A percentile compares a stretch with the other conserved stretches of the same genome.
phyloP scores from a whole-genome alignment of 1,284 basidiomycete genomes.

The Chiua sp. region DNA sequence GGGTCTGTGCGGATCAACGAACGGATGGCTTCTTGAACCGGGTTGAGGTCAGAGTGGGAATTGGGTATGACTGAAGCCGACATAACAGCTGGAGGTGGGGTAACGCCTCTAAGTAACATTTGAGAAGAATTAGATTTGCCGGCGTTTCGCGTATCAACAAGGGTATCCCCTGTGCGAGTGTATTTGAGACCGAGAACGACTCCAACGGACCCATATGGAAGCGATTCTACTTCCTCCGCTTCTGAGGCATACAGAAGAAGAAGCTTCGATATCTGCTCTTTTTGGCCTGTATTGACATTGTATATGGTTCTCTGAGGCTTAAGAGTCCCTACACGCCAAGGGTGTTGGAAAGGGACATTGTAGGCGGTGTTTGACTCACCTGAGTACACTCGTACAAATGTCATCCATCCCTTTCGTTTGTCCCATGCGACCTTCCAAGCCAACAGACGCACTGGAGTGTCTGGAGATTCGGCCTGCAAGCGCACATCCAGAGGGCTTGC shows the following conservation, averaged over 20 bases:
- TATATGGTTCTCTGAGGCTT: constrained; percentile 67
- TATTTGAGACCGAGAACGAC: constrained; percentile 84
- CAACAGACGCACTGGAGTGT: constrained; percentile 63
- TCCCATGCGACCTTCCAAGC: constrained; percentile 94
- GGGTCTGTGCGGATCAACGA: constrained; percentile 87
- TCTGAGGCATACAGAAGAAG: constrained; percentile 82
- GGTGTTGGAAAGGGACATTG: constrained; percentile 4
- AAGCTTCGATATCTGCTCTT: constrained; percentile 80
- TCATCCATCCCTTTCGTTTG: constrained; percentile 87
- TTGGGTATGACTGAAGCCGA: constrained; percentile 82
- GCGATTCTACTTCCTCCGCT: constrained; percentile 79
- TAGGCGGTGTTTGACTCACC: constrained; percentile 48
- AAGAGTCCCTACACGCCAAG: constrained; percentile 57
- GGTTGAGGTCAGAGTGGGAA: constrained; percentile 79
- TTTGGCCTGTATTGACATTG: constrained; percentile 71
- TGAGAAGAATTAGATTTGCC: constrained; percentile 33
- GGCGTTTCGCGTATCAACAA: constrained; percentile 55
- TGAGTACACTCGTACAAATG: constrained; percentile 89
- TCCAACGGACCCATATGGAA: constrained; percentile 85
- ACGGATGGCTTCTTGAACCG: constrained; percentile 76
- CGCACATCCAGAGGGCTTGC: constrained; percentile 76
- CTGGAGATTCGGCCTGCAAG: constrained; percentile 47
- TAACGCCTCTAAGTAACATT: constrained; percentile 66
- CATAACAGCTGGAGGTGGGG: constrained; percentile 77
- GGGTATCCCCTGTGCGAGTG: constrained; percentile 89